Base-by-base conservation (phyloP, 495 filamentous ascomycete genomes). In the Trichocladium uniseriatum region DNA sequence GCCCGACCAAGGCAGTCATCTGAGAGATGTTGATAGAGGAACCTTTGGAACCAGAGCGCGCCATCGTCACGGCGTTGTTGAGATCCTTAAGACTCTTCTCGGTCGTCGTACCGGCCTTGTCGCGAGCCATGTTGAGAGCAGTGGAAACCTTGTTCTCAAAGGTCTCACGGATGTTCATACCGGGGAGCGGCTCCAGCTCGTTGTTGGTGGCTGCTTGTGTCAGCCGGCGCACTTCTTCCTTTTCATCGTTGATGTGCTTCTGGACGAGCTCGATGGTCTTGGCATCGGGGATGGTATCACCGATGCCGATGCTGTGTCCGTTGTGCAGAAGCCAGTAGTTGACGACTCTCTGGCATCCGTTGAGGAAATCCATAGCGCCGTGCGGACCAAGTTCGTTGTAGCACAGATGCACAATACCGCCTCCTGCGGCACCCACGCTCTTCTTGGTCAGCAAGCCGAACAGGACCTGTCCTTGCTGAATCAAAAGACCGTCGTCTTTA, bases 11-110 rank as follows among this genome's bases (percentile, higher is more conserved):
- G 11, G 94, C 90, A 41, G 89, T 91, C 92, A 99, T 99, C 67
- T 99, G 92, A 15, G 94, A 95, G 56, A 99, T 97, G 64, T 99
- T 99, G 71, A 97, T 97, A 3, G 87, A 87, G 5, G 92, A 95
- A 55, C 92, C 92, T 73, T 99, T 99, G 49, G 94, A 97, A 56
- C 92, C 92, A 52, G 91, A 94, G 22, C 80, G 77, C 51, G 92
- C 89, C 91, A 96, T 99, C 54, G 89, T 86, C 37, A 92, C 85
- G 41, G 89, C 90, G 52, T 95, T 95, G 75, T 99, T 99, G 51
- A 82, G 62, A 70, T 94, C 90, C 72, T 95, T 97, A 59, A 97
- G 71, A 73, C 84, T 88, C 63, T 87, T 81, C 64, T 92, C 84
- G 0, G 92, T 92, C 32, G 79, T 79, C n/a, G 82, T 87, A 77